Evolutionary conservation across 495 filamentous ascomycete genomes (phyloP).

Genomic region (Talaromyces ruber): DNA sequence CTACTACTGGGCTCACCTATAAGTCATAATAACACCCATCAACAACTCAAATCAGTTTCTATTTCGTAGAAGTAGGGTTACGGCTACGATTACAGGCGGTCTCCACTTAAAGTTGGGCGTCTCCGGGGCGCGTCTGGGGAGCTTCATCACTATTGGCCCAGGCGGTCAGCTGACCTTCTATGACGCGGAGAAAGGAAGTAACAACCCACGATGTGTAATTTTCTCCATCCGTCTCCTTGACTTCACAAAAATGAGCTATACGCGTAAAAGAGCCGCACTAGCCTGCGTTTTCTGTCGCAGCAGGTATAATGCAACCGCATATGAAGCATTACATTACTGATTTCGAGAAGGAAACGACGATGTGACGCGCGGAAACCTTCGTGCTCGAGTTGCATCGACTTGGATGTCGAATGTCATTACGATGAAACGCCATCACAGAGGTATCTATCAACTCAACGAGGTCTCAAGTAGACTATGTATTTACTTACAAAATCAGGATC

Average conservation of each 20-base stretch:
- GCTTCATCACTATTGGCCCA: neutral
- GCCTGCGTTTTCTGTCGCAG: constrained; percentile 4
- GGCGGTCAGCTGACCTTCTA: neutral
- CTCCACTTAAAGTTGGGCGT: neutral
- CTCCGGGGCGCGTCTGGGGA: neutral
- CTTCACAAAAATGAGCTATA: constrained; percentile 6
- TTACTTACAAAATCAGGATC: neutral
- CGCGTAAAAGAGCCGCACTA: neutral
- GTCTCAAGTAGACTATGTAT: neutral
- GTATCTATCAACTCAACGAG: neutral
- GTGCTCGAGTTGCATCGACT: neutral
- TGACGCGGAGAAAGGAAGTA: neutral
- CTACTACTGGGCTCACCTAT: neutral
- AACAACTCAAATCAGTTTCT: too few relatives aligned
- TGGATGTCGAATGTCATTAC: constrained; percentile 8
- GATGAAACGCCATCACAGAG: constrained; percentile 6
- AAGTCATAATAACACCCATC: neutral
- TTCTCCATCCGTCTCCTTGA: neutral
- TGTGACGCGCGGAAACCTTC: constrained; percentile 6
- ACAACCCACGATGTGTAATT: neutral
- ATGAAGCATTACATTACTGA: too few relatives aligned
- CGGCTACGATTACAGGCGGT: neutral
- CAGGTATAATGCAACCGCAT: neutral
- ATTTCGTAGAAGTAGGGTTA: neutral
- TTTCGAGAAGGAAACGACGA: constrained; percentile 1